phyloP scores from a whole-genome alignment of 352 stramenopile genomes.

The Globisporangium echinulatum region DNA sequence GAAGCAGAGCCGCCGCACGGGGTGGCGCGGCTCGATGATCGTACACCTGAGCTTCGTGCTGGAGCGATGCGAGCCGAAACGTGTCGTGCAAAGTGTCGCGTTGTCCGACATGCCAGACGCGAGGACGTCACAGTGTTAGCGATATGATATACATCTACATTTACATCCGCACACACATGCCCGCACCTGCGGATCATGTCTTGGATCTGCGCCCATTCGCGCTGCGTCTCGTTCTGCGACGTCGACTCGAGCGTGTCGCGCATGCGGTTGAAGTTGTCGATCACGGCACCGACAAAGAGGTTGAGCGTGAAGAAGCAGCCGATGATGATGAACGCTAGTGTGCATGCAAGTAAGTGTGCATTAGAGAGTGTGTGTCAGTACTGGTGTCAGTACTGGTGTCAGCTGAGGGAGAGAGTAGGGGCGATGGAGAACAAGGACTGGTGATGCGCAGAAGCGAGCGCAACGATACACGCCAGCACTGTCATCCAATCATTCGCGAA shows the following conservation, averaged over 20 bases:
- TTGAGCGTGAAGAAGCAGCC: slow-evolving; percentile 85
- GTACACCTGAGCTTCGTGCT: slow-evolving; percentile 27
- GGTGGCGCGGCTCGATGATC: slow-evolving; percentile 15
- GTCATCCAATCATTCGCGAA: not conserved
- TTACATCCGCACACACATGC: no score
- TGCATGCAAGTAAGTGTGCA: not conserved
- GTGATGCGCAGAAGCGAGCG: no score
- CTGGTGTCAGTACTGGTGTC: no score
- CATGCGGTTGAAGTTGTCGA: slow-evolving; percentile 84
- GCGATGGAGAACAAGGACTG: not conserved
- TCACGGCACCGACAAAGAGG: slow-evolving; percentile 84
- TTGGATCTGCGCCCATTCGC: slow-evolving; percentile 59
- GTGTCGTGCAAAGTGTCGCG: no score
- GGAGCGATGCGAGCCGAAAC: not conserved
- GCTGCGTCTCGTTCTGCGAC: slow-evolving; percentile 54
- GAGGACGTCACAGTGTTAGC: no score
- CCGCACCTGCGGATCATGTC: slow-evolving; percentile 23
- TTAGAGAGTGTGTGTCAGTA: not conserved
- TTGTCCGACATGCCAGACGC: no score
- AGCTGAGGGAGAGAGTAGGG: not conserved
- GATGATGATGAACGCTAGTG: slow-evolving; percentile 73
- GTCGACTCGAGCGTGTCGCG: slow-evolving; percentile 33
- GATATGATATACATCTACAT: no score
- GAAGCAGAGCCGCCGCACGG: slow-evolving; percentile 21
- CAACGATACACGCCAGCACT: no score